These are phyloP conservation scores for Candida sithepensis DNA, from an alignment of 805 yeast genomes.

Conservation along the genomic window DNA sequence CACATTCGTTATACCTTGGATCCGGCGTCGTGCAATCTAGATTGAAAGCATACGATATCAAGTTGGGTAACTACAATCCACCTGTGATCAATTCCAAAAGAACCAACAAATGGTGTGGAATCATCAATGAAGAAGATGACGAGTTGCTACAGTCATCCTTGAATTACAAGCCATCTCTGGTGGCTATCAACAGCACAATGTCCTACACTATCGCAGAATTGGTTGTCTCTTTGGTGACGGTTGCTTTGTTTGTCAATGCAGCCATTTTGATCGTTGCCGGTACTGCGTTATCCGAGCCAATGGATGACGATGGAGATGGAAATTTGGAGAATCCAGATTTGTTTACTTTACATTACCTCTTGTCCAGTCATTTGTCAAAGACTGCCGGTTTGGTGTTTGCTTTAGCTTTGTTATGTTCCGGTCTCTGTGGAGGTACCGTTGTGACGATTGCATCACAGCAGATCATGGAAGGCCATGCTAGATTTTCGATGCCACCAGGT, in stretches of 20 bases:
- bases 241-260: conserved; percentile 89
- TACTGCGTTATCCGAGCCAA: conserved; percentile 57
- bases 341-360: conserved; percentile 71
- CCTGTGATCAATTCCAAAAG: conserved; percentile 24
- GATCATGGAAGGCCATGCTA: conserved; percentile 85
- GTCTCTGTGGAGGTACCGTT: conserved; percentile 94
- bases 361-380: conserved; percentile 67
- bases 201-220: conserved; percentile 79
- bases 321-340: conserved; percentile 77
- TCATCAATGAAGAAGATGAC: conserved; percentile 24
- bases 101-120: conserved; percentile 31
- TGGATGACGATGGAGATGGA: conserved; percentile 44
- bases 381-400: conserved; percentile 91
- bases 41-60: conserved; percentile 71
- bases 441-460: conserved; percentile 93
- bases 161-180: conserved; percentile 65
- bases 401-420: conserved; percentile 80
- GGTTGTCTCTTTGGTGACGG: conserved; percentile 74
- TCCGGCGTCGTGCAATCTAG: conserved; percentile 87
- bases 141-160: conserved; percentile 2
- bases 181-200: conserved; percentile 78
- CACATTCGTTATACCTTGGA: conserved; percentile 85
- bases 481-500: conserved; percentile 81
- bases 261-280: conserved; percentile 91
- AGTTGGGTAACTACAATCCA: conserved; percentile 53